phyloP scores from a whole-genome alignment of 768 basidiomycete genomes.

The Russula brevipes region DNA sequence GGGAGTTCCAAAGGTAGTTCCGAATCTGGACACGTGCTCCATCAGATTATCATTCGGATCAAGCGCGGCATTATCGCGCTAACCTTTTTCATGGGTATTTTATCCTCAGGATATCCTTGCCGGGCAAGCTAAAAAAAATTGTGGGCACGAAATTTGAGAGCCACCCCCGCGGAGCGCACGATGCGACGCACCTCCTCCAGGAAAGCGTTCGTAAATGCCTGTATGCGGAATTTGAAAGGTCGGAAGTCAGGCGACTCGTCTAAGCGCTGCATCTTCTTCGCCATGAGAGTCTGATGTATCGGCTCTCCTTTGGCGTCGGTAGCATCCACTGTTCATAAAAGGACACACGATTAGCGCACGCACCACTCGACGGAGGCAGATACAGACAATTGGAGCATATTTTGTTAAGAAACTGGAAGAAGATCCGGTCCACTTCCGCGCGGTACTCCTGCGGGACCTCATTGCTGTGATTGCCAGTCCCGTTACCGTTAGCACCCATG shows the following conservation, averaged over 20 bases:
- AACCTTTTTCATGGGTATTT: constrained; percentile 96
- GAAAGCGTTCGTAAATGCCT: constrained; percentile 95
- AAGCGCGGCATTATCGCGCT: constrained; percentile 25
- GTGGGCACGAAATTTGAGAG: background rate
- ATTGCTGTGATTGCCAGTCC: constrained; percentile 37
- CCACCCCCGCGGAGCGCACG: constrained; percentile 18
- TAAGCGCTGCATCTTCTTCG: constrained; percentile 96
- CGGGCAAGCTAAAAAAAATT: constrained; percentile 55
- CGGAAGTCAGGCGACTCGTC: constrained; percentile 96
- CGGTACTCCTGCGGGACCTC: constrained; percentile 81
- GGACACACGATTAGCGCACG: constrained; percentile 23
- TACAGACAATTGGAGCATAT: constrained; percentile 87
- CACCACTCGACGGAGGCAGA: constrained; percentile 11
- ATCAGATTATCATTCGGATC: constrained; percentile 19
- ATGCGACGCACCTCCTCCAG: constrained; percentile 68
- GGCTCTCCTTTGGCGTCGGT: constrained; percentile 93
- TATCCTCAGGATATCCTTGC: constrained; percentile 88
- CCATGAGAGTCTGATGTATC: constrained; percentile 97
- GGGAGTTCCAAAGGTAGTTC: constrained; percentile 93
- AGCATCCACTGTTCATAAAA: constrained; percentile 65
- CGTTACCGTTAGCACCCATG: constrained; percentile 24
- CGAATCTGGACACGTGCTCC: constrained; percentile 53
- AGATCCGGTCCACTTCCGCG: constrained; percentile 80
- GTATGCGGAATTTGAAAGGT: constrained; percentile 98
- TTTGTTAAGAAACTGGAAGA: constrained; percentile 81